Conservation (phyloP, 805 yeast genomes). For the Candida yuanshanica region DNA sequence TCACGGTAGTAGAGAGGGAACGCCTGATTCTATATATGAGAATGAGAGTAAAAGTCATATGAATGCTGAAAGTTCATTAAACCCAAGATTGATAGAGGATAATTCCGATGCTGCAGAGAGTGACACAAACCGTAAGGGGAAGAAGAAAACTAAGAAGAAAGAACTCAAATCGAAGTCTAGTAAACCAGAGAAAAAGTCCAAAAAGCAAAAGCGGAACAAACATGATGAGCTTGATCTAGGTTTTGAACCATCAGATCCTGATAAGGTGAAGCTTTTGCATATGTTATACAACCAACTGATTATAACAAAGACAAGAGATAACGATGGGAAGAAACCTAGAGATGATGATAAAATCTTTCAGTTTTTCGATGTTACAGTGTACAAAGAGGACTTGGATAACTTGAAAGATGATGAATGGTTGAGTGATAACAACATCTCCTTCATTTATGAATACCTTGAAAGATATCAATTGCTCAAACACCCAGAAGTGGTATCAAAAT, state of each 20-base stretch:
- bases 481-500: conserved; percentile 22
- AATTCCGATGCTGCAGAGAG: background rate
- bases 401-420: conserved; percentile 66
- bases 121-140: conserved; percentile 1
- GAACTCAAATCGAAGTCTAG: conserved; percentile 3
- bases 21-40: conserved; percentile 7
- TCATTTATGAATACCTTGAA: conserved; percentile 54
- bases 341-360: conserved; percentile 31
- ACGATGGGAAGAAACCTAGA: conserved; percentile 17
- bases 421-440: conserved; percentile 62
- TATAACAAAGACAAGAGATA: conserved; percentile 5
- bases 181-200: conserved; percentile 8
- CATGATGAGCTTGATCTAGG: conserved; percentile 7
- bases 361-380: conserved; percentile 52
- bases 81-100: background rate
- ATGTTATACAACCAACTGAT: conserved; percentile 13
- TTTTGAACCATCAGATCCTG: conserved; percentile 13
- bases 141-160: conserved; percentile 1
- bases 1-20: conserved; percentile 3
- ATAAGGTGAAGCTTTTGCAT: conserved; percentile 12
- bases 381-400: conserved; percentile 51
- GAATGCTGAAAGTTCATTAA: conserved; percentile 3
- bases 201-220: conserved; percentile 7
- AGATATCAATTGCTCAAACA: conserved; percentile 24
- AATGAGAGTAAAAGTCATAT: conserved; percentile 10